Evolutionary conservation across 2,329 filamentous ascomycete species (phyloP).

Genomic region (Aureobasidium mangrovei): DNA sequence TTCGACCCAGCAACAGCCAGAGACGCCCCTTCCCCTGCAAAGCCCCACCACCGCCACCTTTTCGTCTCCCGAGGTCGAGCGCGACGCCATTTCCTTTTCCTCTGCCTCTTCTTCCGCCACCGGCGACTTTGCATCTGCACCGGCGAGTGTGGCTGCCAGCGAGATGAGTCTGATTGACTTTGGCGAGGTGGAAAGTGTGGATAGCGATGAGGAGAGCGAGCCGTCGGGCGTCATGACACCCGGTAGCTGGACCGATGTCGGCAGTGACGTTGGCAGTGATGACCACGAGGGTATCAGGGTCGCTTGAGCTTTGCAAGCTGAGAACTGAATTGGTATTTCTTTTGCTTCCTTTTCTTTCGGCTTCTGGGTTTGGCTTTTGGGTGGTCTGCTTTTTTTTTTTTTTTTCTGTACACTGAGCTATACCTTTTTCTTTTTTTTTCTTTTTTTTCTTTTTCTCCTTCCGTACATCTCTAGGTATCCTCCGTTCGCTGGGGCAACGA

Average conservation of each 20-base stretch:
- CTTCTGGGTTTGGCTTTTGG: no score
- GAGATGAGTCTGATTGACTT: constrained; percentile 26
- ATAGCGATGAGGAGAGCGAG: constrained; percentile 8
- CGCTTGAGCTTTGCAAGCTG: no score
- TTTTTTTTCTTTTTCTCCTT: neutral
- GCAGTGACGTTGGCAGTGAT: constrained; percentile 21
- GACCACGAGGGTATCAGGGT: neutral
- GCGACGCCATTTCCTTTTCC: constrained; percentile 2
- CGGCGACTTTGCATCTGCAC: neutral
- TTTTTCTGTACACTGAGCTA: neutral
- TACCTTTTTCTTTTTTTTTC: neutral
- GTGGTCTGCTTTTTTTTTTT: neutral
- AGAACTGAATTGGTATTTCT: no score
- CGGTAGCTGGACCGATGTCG: constrained; percentile 31
- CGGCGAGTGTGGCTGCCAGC: constrained; percentile 18
- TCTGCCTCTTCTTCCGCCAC: neutral
- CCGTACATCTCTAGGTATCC: neutral
- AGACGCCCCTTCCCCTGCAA: neutral
- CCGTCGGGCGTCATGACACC: constrained; percentile 29
- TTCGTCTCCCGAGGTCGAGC: constrained; percentile 1
- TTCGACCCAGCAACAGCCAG: neutral
- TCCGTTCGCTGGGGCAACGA: neutral
- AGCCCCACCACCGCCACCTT: constrained; percentile 7
- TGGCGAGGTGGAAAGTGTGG: constrained; percentile 26
- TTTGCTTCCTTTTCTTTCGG: no score